phyloP scores from a whole-genome alignment of 2,329 filamentous ascomycete genomes.

The Colletotrichum tabaci region DNA sequence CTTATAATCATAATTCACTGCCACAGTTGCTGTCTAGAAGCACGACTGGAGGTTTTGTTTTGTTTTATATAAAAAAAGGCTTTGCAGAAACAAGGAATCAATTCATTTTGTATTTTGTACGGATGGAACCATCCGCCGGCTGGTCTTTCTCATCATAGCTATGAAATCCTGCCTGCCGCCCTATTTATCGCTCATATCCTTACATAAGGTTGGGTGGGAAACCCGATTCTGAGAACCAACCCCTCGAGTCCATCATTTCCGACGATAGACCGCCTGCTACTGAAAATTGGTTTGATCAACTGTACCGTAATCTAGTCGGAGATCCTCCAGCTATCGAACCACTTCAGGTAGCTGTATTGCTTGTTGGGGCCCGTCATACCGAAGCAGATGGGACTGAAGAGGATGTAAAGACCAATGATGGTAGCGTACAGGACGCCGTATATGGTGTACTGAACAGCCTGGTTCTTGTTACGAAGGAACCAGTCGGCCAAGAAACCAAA shows the following conservation, averaged over 20 bases:
- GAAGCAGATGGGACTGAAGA: conserved; percentile 95
- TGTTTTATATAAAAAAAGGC: no score
- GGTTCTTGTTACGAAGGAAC: conserved; percentile 77
- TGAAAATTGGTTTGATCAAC: not conserved
- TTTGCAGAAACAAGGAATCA: conserved; percentile 32
- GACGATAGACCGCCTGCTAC: not conserved
- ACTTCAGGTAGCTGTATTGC: conserved; percentile 93
- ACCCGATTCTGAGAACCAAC: not conserved
- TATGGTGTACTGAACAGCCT: conserved; percentile 75
- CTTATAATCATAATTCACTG: conserved; percentile 36
- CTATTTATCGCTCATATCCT: conserved; percentile 26
- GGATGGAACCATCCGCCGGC: conserved; percentile 26
- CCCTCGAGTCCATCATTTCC: conserved; percentile 9
- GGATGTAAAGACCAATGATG: conserved; percentile 86
- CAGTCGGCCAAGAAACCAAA: conserved; percentile 93
- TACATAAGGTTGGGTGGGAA: conserved; percentile 29
- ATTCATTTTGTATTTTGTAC: conserved; percentile 40
- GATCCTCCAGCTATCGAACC: conserved; percentile 91
- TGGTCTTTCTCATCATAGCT: conserved; percentile 7
- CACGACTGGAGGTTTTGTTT: no score
- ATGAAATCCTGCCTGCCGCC: conserved; percentile 6
- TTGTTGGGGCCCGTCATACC: conserved; percentile 90
- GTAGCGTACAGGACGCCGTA: conserved; percentile 82
- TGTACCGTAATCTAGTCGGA: conserved; percentile 64
- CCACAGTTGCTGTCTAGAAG: not conserved